Evolutionary conservation across 2,329 filamentous ascomycete species (phyloP).

Genomic region (Chaetothyriales sp.): DNA sequence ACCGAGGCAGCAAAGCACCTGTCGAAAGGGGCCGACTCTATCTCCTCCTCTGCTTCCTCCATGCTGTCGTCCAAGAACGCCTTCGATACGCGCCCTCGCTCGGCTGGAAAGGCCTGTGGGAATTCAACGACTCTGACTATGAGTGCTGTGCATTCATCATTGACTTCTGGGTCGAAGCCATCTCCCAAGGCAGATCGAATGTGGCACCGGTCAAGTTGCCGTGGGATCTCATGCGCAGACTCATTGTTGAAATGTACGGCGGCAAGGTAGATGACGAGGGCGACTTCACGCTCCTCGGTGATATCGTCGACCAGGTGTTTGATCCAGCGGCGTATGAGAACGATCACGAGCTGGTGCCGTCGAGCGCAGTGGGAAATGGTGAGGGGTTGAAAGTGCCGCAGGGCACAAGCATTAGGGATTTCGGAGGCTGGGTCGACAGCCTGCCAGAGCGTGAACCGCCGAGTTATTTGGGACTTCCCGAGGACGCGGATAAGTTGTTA

Average conservation of each 20-base stretch:
- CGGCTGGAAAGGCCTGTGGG: constrained; percentile 99
- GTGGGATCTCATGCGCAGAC: constrained; percentile 86
- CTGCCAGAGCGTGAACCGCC: constrained; percentile 92
- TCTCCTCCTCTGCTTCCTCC: constrained; percentile 80
- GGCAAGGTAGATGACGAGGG: constrained; percentile 90
- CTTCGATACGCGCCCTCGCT: constrained; percentile 84
- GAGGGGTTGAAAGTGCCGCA: constrained; percentile 59
- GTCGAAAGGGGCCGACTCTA: constrained; percentile 87
- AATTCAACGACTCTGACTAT: constrained; percentile 99
- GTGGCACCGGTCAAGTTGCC: constrained; percentile 87
- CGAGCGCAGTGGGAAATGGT: constrained; percentile 41
- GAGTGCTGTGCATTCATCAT: constrained; percentile 95
- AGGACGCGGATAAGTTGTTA: constrained; percentile 90
- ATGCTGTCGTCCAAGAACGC: constrained; percentile 90
- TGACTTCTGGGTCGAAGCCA: constrained; percentile 79
- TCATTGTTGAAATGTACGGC: constrained; percentile 89
- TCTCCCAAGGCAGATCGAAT: constrained; percentile 76
- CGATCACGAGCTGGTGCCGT: constrained; percentile 65
- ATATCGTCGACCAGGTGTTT: constrained; percentile 63
- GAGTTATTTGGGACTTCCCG: constrained; percentile 82
- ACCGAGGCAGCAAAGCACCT: constrained; percentile 63
- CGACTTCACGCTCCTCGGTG: constrained; percentile 61
- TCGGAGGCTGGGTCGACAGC: constrained; percentile 79
- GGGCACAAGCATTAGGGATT: constrained; percentile 71
- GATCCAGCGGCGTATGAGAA: constrained; percentile 85